Evolutionary conservation across 2,329 filamentous ascomycete species (phyloP).

Genomic region (Ascochyta koolunga): DNA sequence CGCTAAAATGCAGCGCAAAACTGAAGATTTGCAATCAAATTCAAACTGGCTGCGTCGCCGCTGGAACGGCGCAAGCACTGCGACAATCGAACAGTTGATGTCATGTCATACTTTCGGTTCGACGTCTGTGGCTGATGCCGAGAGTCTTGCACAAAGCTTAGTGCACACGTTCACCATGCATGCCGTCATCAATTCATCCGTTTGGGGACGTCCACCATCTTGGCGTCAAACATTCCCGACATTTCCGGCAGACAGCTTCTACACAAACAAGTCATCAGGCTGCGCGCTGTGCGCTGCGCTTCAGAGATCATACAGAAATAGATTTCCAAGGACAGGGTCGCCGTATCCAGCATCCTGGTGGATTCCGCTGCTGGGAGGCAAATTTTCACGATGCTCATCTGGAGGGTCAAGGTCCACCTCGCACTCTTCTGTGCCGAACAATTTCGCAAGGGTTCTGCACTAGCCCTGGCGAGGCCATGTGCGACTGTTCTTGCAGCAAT

Average conservation of each 20-base stretch:
- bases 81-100: constrained; percentile 11
- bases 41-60: neutral
- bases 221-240: constrained; percentile 17
- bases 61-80: neutral
- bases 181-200: constrained; percentile 25
- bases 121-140: constrained; percentile 30
- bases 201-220: constrained; percentile 15
- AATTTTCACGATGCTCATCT: constrained; percentile 17
- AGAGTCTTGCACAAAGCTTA: constrained; percentile 41
- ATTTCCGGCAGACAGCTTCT: constrained; percentile 13
- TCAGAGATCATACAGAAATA: neutral
- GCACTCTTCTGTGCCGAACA: constrained; percentile 9
- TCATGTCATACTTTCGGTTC: constrained; percentile 28
- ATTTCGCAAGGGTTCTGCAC: constrained; percentile 6
- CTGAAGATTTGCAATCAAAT: constrained; percentile 7
- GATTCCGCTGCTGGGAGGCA: constrained; percentile 1
- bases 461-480: constrained; percentile 12
- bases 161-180: constrained; percentile 21
- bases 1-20: constrained; percentile 1
- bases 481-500: constrained; percentile 3
- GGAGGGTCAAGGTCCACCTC: constrained; percentile 15
- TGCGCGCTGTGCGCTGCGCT: constrained; percentile 1
- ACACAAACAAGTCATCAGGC: constrained; percentile 2
- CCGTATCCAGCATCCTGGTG: constrained; percentile 18
- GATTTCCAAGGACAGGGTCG: constrained; percentile 10